Conservation (phyloP, 495 filamentous ascomycete genomes). For the Rhizodiscina lignyota region DNA sequence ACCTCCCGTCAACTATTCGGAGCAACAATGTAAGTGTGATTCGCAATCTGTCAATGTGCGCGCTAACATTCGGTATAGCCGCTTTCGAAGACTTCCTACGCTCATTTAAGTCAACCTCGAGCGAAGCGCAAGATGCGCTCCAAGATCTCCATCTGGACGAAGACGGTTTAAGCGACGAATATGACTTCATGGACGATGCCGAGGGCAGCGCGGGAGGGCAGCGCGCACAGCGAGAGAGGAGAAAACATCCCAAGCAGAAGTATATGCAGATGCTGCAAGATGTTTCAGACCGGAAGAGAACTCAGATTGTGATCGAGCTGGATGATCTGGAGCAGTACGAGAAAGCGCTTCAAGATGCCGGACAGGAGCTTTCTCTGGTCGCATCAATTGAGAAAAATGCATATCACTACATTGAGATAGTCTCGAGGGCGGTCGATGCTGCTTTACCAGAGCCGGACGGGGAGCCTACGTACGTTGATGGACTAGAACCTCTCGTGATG, state of each 20-base stretch:
- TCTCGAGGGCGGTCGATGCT: conserved; percentile 76
- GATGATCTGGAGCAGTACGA: conserved; percentile 81
- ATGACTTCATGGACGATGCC: conserved; percentile 86
- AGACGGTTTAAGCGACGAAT: conserved; percentile 79
- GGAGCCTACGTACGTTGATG: conserved; percentile 52
- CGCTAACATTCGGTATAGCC: too few relatives aligned
- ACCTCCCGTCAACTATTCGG: conserved; percentile 66
- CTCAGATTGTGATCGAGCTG: conserved; percentile 70
- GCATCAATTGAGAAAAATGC: conserved; percentile 77
- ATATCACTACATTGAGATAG: conserved; percentile 84
- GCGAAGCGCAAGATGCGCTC: conserved; percentile 60
- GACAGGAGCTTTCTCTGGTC: conserved; percentile 48
- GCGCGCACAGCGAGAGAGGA: conserved; percentile 24
- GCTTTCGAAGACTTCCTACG: conserved; percentile 79
- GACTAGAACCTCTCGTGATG: background rate
- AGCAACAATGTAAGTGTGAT: conserved; percentile 60
- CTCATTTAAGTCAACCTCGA: conserved; percentile 69
- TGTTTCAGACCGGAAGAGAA: conserved; percentile 57
- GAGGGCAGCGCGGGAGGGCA: conserved; percentile 36
- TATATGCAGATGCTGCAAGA: conserved; percentile 85
- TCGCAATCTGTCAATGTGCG: too few relatives aligned
- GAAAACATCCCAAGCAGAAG: conserved; percentile 49
- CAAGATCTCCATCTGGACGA: conserved; percentile 71
- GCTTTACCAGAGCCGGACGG: conserved; percentile 64
- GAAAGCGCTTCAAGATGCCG: conserved; percentile 43